These are phyloP conservation scores for Larix sibirica DNA, from an alignment of 83 land plant species.

Conservation along the genomic window DNA sequence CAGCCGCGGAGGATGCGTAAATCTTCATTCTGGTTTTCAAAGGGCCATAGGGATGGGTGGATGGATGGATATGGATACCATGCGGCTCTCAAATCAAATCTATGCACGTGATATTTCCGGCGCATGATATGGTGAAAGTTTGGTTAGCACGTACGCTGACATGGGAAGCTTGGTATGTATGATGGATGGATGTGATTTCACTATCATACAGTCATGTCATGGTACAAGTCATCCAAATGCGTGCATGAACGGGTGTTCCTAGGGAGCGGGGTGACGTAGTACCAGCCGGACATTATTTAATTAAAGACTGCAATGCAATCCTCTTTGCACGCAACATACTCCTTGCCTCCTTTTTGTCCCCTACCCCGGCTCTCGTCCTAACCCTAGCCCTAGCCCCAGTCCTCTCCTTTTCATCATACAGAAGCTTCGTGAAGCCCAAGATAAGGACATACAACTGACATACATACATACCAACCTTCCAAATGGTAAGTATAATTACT, in stretches of 20 bases:
- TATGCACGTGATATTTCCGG: slow-evolving; percentile 12
- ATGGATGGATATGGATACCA: background rate
- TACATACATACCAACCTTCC: background rate
- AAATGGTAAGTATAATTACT: background rate
- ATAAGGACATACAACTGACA: slow-evolving; percentile 14
- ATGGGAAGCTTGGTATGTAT: background rate
- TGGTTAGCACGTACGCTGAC: background rate
- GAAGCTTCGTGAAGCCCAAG: slow-evolving; percentile 15
- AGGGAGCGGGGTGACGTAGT: background rate
- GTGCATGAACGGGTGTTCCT: background rate
- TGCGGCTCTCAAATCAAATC: background rate
- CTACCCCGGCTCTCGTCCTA: background rate
- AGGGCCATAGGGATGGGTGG: background rate
- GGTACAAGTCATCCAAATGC: background rate
- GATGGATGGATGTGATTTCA: too few species aligned
- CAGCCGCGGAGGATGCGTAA: background rate
- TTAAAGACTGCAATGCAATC: background rate
- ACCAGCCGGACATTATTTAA: background rate
- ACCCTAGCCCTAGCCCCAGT: too few species aligned
- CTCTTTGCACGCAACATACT: slow-evolving; percentile 11
- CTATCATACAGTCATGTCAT: background rate
- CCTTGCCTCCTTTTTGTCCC: slow-evolving; percentile 11
- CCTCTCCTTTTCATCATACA: background rate
- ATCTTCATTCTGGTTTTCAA: background rate
- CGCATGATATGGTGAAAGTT: background rate